phyloP scores from a whole-genome alignment of 768 basidiomycete species.

The Termitomyces sp. region DNA sequence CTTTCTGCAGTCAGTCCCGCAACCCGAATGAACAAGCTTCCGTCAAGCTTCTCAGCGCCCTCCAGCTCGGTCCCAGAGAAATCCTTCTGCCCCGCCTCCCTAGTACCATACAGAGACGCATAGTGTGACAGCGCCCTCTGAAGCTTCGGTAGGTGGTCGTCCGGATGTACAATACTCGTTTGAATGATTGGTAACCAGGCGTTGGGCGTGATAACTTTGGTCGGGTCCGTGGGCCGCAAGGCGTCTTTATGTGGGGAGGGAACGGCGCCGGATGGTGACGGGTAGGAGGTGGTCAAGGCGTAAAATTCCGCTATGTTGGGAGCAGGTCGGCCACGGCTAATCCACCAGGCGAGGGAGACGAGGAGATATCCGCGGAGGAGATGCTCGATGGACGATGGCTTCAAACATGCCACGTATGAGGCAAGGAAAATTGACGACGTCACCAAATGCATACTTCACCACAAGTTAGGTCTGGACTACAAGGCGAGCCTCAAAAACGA shows the following conservation, averaged over 20 bases:
- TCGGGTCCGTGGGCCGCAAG: conserved; percentile 22
- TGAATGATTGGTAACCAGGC: conserved; percentile 57
- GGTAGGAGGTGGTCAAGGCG: conserved; percentile 17
- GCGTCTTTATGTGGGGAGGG: conserved; percentile 20
- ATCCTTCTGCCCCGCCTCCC: conserved; percentile 21
- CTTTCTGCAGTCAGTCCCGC: conserved; percentile 36
- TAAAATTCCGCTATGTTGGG: conserved; percentile 49
- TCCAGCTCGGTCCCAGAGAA: conserved; percentile 28
- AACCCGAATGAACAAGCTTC: conserved; percentile 47
- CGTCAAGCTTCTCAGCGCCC: conserved; percentile 46
- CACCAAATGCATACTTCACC: conserved; percentile 54
- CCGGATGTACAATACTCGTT: conserved; percentile 49
- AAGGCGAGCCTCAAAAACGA: not conserved
- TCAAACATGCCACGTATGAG: conserved; percentile 35
- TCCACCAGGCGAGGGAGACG: conserved; percentile 45
- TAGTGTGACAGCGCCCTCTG: conserved; percentile 26
- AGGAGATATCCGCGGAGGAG: conserved; percentile 58
- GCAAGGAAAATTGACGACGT: conserved; percentile 62
- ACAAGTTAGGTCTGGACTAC: not conserved
- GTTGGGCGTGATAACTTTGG: conserved; percentile 36
- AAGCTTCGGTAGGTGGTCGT: conserved; percentile 42
- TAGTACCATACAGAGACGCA: conserved; percentile 17
- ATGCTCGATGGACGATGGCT: conserved; percentile 38
- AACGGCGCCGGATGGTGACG: conserved; percentile 12
- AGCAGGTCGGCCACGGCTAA: conserved; percentile 49